Evolutionary conservation across 1,284 basidiomycete species (phyloP).

Genomic region (Anthracocystis walkeri): DNA sequence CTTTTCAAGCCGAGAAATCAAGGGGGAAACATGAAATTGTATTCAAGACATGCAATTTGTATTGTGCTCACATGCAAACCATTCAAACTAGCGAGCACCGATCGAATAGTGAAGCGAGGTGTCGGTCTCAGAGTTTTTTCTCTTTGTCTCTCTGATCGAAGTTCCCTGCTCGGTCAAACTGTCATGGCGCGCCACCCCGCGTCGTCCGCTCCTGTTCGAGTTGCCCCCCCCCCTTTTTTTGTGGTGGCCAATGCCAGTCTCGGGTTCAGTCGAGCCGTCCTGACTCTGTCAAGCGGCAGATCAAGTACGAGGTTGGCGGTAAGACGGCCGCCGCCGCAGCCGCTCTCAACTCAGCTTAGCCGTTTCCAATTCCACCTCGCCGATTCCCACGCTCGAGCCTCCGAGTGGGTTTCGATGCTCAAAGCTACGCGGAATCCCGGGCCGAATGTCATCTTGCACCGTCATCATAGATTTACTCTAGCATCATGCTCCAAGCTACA

Average conservation of each 20-base stretch:
- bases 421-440: neutral
- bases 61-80: neutral
- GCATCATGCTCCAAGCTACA: no score
- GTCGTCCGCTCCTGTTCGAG: neutral
- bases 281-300: neutral
- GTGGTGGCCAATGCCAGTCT: neutral
- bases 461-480: neutral
- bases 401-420: neutral
- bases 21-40: neutral
- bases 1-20: neutral
- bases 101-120: conserved; percentile 2
- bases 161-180: conserved; percentile 10
- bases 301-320: neutral
- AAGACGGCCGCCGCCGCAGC: neutral
- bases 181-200: neutral
- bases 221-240: neutral
- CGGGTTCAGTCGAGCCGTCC: neutral
- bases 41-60: neutral
- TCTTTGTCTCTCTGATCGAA: neutral
- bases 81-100: neutral
- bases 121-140: conserved; percentile 15
- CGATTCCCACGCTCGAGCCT: conserved; percentile 10
- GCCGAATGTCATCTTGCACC: neutral
- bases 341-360: neutral
- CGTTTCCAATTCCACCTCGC: neutral